Evolutionary conservation across 148 eudicot species (phyloP), one percentile per base, ranked within the genome.

Genomic region (Gaultheria prostrata): DNA sequence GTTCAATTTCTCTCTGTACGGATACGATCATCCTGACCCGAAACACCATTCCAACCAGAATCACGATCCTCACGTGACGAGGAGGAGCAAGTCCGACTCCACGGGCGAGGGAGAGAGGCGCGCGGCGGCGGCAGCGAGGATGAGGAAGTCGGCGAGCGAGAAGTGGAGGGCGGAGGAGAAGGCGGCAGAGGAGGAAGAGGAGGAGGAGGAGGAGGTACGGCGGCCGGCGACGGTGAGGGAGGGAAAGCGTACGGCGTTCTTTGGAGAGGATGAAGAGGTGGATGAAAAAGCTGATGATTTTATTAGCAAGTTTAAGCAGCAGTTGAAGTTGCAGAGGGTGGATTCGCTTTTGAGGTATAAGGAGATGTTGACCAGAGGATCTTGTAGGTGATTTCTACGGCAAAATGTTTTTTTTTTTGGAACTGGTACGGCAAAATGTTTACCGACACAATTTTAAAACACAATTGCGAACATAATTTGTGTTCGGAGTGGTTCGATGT

Each of bases 221-320:
- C 84, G 86, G 84, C 78, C 81, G 82, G 84, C 79, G 73, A 76
- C 88, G 69, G 72, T 45, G 85, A 83, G 70, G 74, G 86, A n/a
- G 54, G 59, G 84, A 39, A 57, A 78, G 76, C 51, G 1, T 20
- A n/a, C 35, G 81, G 59, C 85, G 91, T 39, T 82, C 85, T 13
- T 82, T 85, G 83, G n/a, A 21, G 43, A 39, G 43, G 95, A 91
- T 0, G 92, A 85, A 15, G 92, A 26, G 51, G 97, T 95, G 39
- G 98, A 95, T 54, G 90, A 88, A 0, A 93, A 89, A 46, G 97
- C 97, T 0, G 98, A 95, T 76, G 97, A 93, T 80, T 95, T 95
- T 43, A 95, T 95, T 0, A 86, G 87, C 70, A 85, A 57, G 82
- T 95, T 95, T 63, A 92, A 90, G 84, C 98, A 95, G 86, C 95